A percentile compares a stretch with the other conserved stretches of the same genome.
Conservation (phyloP, 352 stramenopile species). For the Phytophthora brassicae region DNA sequence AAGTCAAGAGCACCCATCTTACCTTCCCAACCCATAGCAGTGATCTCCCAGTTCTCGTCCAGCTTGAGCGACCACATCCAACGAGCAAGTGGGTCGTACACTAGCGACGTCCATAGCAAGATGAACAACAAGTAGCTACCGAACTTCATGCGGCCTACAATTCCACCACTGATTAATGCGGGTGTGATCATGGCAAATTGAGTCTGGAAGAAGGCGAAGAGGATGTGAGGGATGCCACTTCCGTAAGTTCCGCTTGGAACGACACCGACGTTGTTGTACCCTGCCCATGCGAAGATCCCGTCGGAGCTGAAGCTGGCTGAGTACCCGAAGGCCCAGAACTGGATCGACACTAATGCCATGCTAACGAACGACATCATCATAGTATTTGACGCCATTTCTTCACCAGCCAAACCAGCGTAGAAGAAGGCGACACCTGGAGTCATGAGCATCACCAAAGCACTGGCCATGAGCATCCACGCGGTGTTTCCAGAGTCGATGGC, state of each 20-base stretch:
- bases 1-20: slow-evolving; percentile 80
- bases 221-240: slow-evolving; percentile 60
- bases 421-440: slow-evolving; percentile 73
- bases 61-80: slow-evolving; percentile 83
- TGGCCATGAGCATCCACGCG: slow-evolving; percentile 65
- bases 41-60: slow-evolving; percentile 46
- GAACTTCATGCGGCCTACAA: slow-evolving; percentile 87
- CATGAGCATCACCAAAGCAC: slow-evolving; percentile 75
- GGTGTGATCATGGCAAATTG: slow-evolving; percentile 84
- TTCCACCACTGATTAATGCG: slow-evolving; percentile 73
- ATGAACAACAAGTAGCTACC: slow-evolving; percentile 75
- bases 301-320: slow-evolving; percentile 68
- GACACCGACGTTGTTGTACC: slow-evolving; percentile 60
- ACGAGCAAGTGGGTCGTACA: slow-evolving; percentile 85
- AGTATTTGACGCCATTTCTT: slow-evolving; percentile 79
- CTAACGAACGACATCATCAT: slow-evolving; percentile 83
- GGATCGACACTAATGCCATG: slow-evolving; percentile 78
- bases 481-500: slow-evolving; percentile 59
- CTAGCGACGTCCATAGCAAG: slow-evolving; percentile 73
- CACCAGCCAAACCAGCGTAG: slow-evolving; percentile 75
- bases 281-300: slow-evolving; percentile 59
- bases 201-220: slow-evolving; percentile 84
- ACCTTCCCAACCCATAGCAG: slow-evolving; percentile 57
- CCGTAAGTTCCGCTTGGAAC: slow-evolving; percentile 52
- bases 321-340: slow-evolving; percentile 83